Evolutionary conservation across 1,284 basidiomycete genomes (phyloP).

Genomic region (Schizophyllum amplum): DNA sequence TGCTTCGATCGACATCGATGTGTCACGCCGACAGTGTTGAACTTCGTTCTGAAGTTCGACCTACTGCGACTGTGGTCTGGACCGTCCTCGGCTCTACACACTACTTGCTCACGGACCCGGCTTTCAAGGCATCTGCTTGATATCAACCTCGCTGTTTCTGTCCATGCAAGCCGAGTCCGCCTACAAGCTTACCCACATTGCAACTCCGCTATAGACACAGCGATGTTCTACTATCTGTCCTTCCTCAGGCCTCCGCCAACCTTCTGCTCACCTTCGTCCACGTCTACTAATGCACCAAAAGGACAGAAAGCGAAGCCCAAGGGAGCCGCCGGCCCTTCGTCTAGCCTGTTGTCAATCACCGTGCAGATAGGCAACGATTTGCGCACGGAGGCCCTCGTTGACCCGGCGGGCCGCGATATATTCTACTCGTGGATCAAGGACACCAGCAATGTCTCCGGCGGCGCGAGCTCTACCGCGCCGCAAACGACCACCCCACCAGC

Average conservation of each 20-base stretch:
- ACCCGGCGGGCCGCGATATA: constrained; percentile 38
- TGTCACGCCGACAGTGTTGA: too few relatives aligned
- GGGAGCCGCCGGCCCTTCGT: neutral
- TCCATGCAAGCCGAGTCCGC: too few relatives aligned
- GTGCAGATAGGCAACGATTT: constrained; percentile 77
- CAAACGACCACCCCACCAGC: constrained; percentile 27
- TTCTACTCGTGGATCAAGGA: constrained; percentile 42
- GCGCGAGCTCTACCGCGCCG: neutral
- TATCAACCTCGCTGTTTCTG: too few relatives aligned
- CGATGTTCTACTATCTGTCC: constrained; percentile 73
- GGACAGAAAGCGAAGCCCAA: neutral
- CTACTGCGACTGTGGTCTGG: too few relatives aligned
- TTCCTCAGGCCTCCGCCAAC: constrained; percentile 70
- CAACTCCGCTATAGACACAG: too few relatives aligned
- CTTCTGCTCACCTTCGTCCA: constrained; percentile 30
- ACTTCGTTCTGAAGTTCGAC: too few relatives aligned
- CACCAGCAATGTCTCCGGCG: constrained; percentile 1
- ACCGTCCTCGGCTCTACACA: too few relatives aligned
- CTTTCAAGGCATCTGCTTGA: too few relatives aligned
- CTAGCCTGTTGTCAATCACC: constrained; percentile 30
- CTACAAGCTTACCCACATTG: too few relatives aligned
- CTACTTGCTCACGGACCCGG: too few relatives aligned
- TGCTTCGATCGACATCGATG: too few relatives aligned
- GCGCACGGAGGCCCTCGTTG: constrained; percentile 51
- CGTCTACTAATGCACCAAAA: constrained; percentile 3